phyloP scores from a whole-genome alignment of 371 early-diverging fungal genomes.

The Mortierella sp. region DNA sequence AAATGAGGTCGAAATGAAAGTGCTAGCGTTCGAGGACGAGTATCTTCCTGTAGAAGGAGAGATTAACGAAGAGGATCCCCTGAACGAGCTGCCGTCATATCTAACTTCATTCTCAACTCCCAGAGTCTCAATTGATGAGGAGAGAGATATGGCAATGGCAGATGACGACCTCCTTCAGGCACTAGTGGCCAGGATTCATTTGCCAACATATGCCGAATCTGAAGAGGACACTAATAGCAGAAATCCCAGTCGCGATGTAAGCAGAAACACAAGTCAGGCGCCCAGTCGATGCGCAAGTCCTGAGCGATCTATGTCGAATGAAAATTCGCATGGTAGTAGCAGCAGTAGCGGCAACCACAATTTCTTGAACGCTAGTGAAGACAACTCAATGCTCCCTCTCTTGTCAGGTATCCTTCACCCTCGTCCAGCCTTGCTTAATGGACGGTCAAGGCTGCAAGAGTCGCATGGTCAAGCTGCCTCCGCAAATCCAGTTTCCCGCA shows the following conservation, averaged over 20 bases:
- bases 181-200: constrained; percentile 26
- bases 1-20: constrained; percentile 40
- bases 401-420: neutral
- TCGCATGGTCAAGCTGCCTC: neutral
- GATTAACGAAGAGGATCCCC: constrained; percentile 4
- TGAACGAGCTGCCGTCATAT: constrained; percentile 40
- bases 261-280: constrained; percentile 17
- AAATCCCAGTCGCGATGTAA: constrained; percentile 21
- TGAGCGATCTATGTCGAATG: constrained; percentile 4
- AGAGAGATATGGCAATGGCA: constrained; percentile 25
- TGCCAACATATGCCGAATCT: constrained; percentile 52
- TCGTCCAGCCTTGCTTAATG: neutral
- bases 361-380: neutral
- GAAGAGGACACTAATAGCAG: constrained; percentile 40
- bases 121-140: constrained; percentile 36
- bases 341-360: neutral
- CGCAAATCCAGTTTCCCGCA: neutral
- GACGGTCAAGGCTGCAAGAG: neutral
- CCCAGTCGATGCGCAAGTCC: constrained; percentile 38
- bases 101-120: constrained; percentile 47
- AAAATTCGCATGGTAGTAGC: neutral
- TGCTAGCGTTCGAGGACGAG: constrained; percentile 47
- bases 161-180: constrained; percentile 44
- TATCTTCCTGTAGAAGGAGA: neutral
- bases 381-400: neutral